Conservation (phyloP, 2,329 filamentous ascomycete genomes). For the Cryphonectria parasitica region DNA sequence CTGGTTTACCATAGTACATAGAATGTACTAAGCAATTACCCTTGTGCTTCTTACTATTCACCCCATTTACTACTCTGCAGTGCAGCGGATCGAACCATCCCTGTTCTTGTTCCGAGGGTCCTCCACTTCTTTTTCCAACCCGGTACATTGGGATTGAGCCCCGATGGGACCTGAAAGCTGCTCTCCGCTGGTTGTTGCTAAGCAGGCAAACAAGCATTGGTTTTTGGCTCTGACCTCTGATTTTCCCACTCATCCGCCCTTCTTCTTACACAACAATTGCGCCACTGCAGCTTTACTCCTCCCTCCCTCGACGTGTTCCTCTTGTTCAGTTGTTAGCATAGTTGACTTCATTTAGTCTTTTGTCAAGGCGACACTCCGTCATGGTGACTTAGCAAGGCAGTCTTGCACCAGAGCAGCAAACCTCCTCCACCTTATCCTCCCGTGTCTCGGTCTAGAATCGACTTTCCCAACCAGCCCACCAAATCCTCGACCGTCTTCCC, state of each 20-base stretch:
- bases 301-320: slow-evolving; percentile 22
- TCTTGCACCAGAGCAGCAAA: slow-evolving; percentile 23
- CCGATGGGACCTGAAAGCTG: slow-evolving; percentile 21
- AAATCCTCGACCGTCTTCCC: slow-evolving; percentile 2
- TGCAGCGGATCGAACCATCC: slow-evolving; percentile 7
- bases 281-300: slow-evolving; percentile 2
- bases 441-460: slow-evolving; percentile 20
- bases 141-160: slow-evolving; percentile 22
- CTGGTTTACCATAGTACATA: no score
- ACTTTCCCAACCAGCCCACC: slow-evolving; percentile 20
- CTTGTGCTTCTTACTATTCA: neutral
- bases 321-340: slow-evolving; percentile 4
- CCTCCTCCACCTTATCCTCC: slow-evolving; percentile 25
- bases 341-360: slow-evolving; percentile 15
- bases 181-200: slow-evolving; percentile 15
- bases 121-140: slow-evolving; percentile 17
- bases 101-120: slow-evolving; percentile 7
- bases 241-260: slow-evolving; percentile 28
- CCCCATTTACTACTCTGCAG: neutral
- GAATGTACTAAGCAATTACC: neutral
- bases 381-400: slow-evolving; percentile 16
- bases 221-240: slow-evolving; percentile 18
- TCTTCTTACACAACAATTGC: slow-evolving; percentile 15
- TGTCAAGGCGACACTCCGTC: slow-evolving; percentile 11
- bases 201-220: slow-evolving; percentile 16